Conservation (phyloP, 225 moss, liverwort and hornwort species). For the Bryum argenteum region DNA sequence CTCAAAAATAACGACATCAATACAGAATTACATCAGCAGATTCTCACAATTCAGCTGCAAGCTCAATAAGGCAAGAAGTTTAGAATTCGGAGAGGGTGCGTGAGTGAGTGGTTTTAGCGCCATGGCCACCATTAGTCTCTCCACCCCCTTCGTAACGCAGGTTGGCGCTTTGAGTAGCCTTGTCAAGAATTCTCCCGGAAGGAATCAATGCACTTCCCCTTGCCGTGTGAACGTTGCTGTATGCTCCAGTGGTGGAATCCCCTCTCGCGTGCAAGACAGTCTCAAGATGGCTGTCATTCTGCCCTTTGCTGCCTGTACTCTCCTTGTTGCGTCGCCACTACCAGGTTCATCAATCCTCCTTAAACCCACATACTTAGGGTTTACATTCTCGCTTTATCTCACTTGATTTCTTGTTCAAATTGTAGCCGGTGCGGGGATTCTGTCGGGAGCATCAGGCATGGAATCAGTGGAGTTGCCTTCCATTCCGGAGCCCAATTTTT, state of each 20-base stretch:
- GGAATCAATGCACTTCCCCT: background rate
- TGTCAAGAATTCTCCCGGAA: background rate
- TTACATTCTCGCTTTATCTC: background rate
- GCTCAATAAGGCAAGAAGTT: background rate
- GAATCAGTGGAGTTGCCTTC: conserved; percentile 73
- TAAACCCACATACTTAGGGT: background rate
- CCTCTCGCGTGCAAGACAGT: conserved; percentile 24
- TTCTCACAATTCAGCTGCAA: background rate
- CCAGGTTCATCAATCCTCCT: conserved; percentile 12
- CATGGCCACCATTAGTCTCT: conserved; percentile 42
- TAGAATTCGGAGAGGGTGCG: background rate
- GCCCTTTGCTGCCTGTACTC: conserved; percentile 47
- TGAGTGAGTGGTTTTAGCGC: conserved; percentile 19
- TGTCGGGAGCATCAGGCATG: conserved; percentile 75
- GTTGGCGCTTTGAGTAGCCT: background rate
- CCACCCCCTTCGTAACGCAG: conserved; percentile 28
- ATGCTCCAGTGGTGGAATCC: conserved; percentile 21
- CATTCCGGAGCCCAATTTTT: conserved; percentile 56
- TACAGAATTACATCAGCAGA: background rate
- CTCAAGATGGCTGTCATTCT: conserved; percentile 47
- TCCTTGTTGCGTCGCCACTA: conserved; percentile 37
- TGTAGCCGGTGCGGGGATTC: conserved; percentile 81
- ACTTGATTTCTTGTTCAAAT: background rate
- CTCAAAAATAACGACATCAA: background rate
- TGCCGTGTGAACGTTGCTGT: conserved; percentile 9